These are phyloP conservation scores for Phytopythium chamaehyphon DNA, from an alignment of 352 stramenopile genomes.

Conservation along the genomic window DNA sequence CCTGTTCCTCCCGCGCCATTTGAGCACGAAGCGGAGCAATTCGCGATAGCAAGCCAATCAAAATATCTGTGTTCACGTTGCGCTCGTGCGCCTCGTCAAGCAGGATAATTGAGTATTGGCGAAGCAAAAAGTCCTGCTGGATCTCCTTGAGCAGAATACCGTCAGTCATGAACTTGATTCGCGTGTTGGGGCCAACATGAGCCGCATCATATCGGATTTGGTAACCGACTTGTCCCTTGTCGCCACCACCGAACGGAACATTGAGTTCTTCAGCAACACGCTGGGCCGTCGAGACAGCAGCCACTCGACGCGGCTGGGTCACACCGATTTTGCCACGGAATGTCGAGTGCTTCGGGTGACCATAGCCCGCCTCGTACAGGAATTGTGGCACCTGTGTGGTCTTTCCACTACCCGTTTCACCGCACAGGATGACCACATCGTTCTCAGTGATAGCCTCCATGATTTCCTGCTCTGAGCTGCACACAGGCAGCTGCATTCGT, in stretches of 20 bases:
- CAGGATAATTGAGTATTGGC: conserved; percentile 76
- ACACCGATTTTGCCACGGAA: conserved; percentile 89
- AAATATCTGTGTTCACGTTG: conserved; percentile 96
- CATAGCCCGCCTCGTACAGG: conserved; percentile 94
- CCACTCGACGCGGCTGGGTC: conserved; percentile 97
- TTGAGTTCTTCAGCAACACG: conserved; percentile 98
- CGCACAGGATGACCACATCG: conserved; percentile 97
- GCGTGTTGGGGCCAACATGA: conserved; percentile 87
- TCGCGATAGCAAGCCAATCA: conserved; percentile 94
- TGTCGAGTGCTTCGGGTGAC: conserved; percentile 44
- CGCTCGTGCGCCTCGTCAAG: conserved; percentile 97
- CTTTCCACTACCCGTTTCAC: conserved; percentile 98
- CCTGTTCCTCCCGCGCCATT: conserved; percentile 74
- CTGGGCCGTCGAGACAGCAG: conserved; percentile 97
- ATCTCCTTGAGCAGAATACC: conserved; percentile 98
- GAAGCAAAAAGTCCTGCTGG: conserved; percentile 80
- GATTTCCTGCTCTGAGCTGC: conserved; percentile 98
- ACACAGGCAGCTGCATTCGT: conserved; percentile 96
- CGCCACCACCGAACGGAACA: conserved; percentile 51
- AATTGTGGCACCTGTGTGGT: conserved; percentile 98
- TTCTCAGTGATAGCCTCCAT: conserved; percentile 95
- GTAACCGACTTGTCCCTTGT: conserved; percentile 90
- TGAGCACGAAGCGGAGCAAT: conserved; percentile 91
- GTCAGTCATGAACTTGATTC: conserved; percentile 99
- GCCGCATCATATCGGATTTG: conserved; percentile 98